Evolutionary conservation across 2,329 filamentous ascomycete genomes (phyloP).

Genomic region (Herpotrichia juniperi): DNA sequence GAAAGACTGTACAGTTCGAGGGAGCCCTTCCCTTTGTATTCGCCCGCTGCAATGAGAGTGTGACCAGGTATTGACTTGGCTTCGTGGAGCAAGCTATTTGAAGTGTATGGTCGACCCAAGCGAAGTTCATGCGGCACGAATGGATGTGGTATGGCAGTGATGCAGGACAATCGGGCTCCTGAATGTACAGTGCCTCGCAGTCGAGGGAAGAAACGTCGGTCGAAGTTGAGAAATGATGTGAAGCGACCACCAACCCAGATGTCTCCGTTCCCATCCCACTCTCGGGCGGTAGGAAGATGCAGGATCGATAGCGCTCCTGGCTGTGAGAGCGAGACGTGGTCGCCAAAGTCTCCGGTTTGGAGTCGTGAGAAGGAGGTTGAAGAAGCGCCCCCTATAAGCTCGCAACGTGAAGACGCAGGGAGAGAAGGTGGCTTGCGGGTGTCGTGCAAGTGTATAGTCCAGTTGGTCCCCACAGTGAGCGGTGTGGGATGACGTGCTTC

Average conservation of each 20-base stretch:
- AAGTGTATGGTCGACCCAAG: conserved; percentile 60
- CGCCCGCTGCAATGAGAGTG: conserved; percentile 81
- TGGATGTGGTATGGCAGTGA: conserved; percentile 72
- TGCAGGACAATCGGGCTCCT: conserved; percentile 76
- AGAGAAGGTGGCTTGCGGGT: conserved; percentile 56
- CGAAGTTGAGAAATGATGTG: conserved; percentile 86
- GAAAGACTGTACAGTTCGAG: conserved; percentile 81
- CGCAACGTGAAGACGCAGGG: conserved; percentile 25
- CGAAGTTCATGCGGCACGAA: conserved; percentile 69
- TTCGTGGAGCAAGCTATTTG: conserved; percentile 59
- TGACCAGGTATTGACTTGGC: conserved; percentile 63
- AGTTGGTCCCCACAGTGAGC: conserved; percentile 81
- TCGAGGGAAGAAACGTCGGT: conserved; percentile 81
- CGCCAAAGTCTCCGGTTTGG: conserved; percentile 58
- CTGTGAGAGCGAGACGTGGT: conserved; percentile 76
- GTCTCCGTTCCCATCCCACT: conserved; percentile 69
- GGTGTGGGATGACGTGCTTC: conserved; percentile 69
- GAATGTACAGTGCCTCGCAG: conserved; percentile 82
- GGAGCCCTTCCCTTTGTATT: conserved; percentile 90
- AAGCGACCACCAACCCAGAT: conserved; percentile 92
- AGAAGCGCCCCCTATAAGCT: conserved; percentile 32
- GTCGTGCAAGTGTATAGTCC: conserved; percentile 84
- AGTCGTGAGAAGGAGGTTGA: conserved; percentile 45
- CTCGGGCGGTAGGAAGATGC: conserved; percentile 68
- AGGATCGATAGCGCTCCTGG: conserved; percentile 83